These are phyloP conservation scores for Ophiocordyceps camponoti-rufipedis DNA, from an alignment of 2,329 filamentous ascomycete genomes.

Conservation along the genomic window DNA sequence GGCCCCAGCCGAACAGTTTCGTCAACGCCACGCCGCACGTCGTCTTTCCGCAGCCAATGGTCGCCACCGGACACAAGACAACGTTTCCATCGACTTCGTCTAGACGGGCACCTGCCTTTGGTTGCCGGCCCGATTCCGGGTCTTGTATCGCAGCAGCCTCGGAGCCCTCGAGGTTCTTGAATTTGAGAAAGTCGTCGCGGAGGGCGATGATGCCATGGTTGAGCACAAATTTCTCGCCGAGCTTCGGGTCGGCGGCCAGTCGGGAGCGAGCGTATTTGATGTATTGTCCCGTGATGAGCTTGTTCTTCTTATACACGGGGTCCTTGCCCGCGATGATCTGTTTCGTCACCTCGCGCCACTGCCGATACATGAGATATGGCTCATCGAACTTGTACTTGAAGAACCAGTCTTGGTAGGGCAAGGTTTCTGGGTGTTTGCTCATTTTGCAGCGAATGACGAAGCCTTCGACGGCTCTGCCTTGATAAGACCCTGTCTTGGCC, in stretches of 20 bases:
- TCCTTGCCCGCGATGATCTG: conserved; percentile 58
- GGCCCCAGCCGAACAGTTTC: conserved; percentile 78
- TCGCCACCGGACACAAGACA: conserved; percentile 78
- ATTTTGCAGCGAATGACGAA: conserved; percentile 87
- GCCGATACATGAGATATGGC: conserved; percentile 94
- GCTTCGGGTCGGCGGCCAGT: conserved; percentile 46
- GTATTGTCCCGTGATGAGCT: conserved; percentile 81
- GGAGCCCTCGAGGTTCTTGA: conserved; percentile 68
- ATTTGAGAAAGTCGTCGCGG: conserved; percentile 70
- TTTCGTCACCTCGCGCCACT: conserved; percentile 97
- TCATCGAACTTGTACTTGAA: conserved; percentile 99
- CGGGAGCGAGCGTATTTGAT: conserved; percentile 61
- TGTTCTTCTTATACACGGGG: conserved; percentile 72
- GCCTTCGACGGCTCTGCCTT: conserved; percentile 84
- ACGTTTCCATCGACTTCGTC: conserved; percentile 44
- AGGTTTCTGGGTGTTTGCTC: conserved; percentile 27
- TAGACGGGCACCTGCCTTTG: conserved; percentile 18
- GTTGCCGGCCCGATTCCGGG: conserved; percentile 24
- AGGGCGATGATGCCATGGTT: conserved; percentile 94
- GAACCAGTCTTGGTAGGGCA: conserved; percentile 79
- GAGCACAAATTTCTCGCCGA: conserved; percentile 55
- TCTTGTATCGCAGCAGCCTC: conserved; percentile 70
- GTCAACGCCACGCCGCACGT: conserved; percentile 69
- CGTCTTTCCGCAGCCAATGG: conserved; percentile 93
- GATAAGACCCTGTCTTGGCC: conserved; percentile 76